Conservation (phyloP, 148 eudicot genomes). For the Euryodendron excelsum region DNA sequence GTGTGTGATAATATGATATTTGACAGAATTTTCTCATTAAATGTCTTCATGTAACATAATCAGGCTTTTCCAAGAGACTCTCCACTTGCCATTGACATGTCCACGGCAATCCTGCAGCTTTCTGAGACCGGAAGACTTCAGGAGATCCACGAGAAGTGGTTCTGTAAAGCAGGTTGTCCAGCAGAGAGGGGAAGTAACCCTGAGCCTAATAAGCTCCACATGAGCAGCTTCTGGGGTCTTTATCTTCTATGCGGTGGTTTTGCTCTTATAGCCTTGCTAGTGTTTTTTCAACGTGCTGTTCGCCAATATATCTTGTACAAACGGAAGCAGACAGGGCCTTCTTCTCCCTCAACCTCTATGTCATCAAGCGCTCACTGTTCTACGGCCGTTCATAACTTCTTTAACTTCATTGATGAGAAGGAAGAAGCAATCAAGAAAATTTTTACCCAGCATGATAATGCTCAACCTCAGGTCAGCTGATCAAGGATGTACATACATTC, state of each 20-base stretch:
- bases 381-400: constrained; percentile 15
- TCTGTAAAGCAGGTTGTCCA: constrained; percentile 25
- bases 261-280: constrained; percentile 10
- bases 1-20: too few species aligned
- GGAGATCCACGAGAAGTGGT: constrained; percentile 34
- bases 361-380: constrained; percentile 13
- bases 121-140: constrained; percentile 47
- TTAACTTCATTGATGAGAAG: constrained; percentile 33
- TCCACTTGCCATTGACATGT: constrained; percentile 45
- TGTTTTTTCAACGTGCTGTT: constrained; percentile 15
- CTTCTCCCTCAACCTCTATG: constrained; percentile 15
- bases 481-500: background rate
- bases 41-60: background rate
- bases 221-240: constrained; percentile 30
- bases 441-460: constrained; percentile 12
- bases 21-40: too few species aligned
- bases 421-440: constrained; percentile 32
- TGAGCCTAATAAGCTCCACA: constrained; percentile 24
- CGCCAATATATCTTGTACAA: constrained; percentile 22
- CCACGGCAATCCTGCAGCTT: constrained; percentile 43
- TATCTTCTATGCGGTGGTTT: constrained; percentile 20
- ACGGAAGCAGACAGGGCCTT: constrained; percentile 15
- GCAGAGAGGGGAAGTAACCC: background rate
- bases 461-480: constrained; percentile 11
- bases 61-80: constrained; percentile 54